Evolutionary conservation across 129 eudicot species (phyloP), one percentile per base, ranked within the genome.

Genomic region (Flaveria linearis): DNA sequence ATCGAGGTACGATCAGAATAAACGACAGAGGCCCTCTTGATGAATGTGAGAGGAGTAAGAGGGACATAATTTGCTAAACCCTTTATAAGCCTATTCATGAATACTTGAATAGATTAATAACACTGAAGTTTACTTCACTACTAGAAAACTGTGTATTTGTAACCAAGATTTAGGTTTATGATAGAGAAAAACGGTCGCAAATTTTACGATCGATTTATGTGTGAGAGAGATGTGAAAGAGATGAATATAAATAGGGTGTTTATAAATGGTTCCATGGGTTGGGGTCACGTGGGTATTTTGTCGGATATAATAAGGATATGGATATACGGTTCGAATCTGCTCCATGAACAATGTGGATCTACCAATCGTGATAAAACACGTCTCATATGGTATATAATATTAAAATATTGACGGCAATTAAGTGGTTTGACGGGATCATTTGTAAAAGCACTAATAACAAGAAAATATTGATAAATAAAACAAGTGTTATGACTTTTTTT

Each of bases 11-110:
- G n/a, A 9, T 60, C 13, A 2, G 67, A 25, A 2, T 60, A 60
- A 23, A 60, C 67, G 2, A 20, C 17, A 0, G 67, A 25, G 9
- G 67, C 67, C 67, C 67, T 60, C 41, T 60, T 60, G 67, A 60
- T 4, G 17, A 60, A 60, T 23, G 67, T 60, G 17, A 60, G 42
- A 9, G 67, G 67, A 1, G 67, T 61, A 25, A 61, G 67, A 13
- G 67, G 67, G 42, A 61, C 67, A 61, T 61, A 61, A 42, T 61
- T 61, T 25, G 67, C 67, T 61, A 61, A 61, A 61, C 67, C 26
- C 42, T 61, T 61, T 61, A n/a, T 39, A 61, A 61, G 42, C 25
- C 41, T 61, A 61, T 61, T 61, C 67, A 61, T 56, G 13, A 58
- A 58, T 10, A 57, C 30, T 20, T 56, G 17, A 62, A 55, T 20